Conservation (phyloP, 139 green algal species). For the Picochlorum sp. region DNA sequence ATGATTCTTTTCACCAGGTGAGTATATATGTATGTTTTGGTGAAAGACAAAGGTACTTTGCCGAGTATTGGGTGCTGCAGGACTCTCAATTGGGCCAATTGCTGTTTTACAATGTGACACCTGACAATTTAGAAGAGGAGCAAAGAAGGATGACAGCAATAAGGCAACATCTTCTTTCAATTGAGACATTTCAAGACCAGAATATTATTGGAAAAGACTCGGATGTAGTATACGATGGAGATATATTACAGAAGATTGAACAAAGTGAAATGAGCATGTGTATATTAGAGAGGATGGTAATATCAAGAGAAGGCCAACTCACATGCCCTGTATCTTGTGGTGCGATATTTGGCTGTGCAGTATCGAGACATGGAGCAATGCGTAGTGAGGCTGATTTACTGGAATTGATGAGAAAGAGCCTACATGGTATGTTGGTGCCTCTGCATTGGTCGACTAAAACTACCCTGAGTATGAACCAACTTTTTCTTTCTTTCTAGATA, state of each 20-base stretch:
- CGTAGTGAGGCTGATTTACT: too few species aligned
- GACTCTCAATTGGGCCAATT: conserved; percentile 2
- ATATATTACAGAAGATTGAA: too few species aligned
- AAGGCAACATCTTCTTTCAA: neutral
- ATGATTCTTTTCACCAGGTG: neutral
- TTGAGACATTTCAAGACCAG: neutral
- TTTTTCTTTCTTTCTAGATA: neutral
- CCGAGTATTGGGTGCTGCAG: neutral
- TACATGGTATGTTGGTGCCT: too few species aligned
- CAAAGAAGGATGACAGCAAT: neutral
- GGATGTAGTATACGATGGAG: too few species aligned
- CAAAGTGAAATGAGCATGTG: neutral
- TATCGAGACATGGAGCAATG: neutral
- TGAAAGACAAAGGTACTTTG: neutral
- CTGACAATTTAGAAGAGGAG: conserved; percentile 1
- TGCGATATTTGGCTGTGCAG: neutral
- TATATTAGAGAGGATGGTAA: neutral
- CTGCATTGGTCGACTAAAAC: too few species aligned
- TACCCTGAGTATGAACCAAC: too few species aligned
- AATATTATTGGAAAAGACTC: too few species aligned
- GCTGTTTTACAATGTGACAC: conserved; percentile 7
- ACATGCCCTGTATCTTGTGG: conserved; percentile 2
- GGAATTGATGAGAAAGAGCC: too few species aligned
- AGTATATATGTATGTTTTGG: neutral
- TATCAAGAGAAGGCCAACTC: neutral